Evolutionary conservation across 768 basidiomycete species (phyloP).

Genomic region (Tephrocybe sp.): DNA sequence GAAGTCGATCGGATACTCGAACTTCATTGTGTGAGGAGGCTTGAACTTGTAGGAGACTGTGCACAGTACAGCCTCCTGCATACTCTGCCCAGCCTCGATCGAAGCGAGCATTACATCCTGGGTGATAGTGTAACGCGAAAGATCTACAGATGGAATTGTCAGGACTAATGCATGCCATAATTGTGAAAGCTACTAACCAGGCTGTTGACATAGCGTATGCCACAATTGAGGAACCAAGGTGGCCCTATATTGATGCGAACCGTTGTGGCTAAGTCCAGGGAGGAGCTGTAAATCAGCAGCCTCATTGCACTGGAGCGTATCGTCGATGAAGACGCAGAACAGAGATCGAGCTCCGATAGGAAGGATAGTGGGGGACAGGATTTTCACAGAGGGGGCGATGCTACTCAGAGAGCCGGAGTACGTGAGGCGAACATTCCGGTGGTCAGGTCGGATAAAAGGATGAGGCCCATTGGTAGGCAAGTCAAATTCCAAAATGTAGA

Average conservation of each 20-base stretch:
- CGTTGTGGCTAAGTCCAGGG: conserved; percentile 2
- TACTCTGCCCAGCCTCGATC: conserved; percentile 9
- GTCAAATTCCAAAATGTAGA: conserved; percentile 10
- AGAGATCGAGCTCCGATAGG: conserved; percentile 19
- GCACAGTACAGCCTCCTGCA: conserved; percentile 14
- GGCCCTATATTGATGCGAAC: conserved; percentile 14
- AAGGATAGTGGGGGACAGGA: conserved; percentile 15
- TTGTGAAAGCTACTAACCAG: conserved; percentile 12
- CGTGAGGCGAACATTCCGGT: conserved; percentile 14
- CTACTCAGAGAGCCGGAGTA: conserved; percentile 13
- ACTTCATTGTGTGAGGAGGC: conserved; percentile 5
- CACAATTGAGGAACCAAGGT: conserved; percentile 24
- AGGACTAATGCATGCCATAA: background rate
- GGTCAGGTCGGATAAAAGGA: conserved; percentile 8
- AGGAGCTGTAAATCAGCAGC: conserved; percentile 16
- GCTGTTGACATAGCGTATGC: conserved; percentile 20
- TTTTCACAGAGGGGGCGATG: conserved; percentile 21
- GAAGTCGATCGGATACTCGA: conserved; percentile 1
- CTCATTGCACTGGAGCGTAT: conserved; percentile 22
- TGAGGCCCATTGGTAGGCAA: conserved; percentile 3
- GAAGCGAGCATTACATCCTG: conserved; percentile 20
- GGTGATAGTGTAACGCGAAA: conserved; percentile 22
- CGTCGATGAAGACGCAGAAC: conserved; percentile 23
- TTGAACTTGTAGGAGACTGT: conserved; percentile 17
- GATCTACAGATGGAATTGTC: conserved; percentile 12